Conservation (phyloP, 2,329 filamentous ascomycete species). For the Rhinocladiella mackenziei region DNA sequence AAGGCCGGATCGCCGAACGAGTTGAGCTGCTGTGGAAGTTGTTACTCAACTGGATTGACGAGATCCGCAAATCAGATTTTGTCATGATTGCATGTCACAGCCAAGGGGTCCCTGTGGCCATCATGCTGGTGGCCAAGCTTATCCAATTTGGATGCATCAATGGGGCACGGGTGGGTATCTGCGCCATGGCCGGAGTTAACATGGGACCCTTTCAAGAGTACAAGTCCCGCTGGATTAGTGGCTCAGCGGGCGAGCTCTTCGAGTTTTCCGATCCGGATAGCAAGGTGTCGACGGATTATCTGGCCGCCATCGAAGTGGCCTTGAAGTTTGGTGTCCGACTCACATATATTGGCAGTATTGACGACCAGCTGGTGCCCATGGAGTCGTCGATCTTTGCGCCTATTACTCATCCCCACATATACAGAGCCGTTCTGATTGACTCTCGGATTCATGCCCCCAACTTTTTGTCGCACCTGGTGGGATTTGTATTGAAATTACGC, state of each 20-base stretch:
- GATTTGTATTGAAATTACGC: conserved; percentile 86
- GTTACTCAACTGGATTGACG: conserved; percentile 89
- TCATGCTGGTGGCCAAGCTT: conserved; percentile 89
- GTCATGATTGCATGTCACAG: conserved; percentile 91
- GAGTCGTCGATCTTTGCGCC: conserved; percentile 89
- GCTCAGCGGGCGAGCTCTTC: conserved; percentile 88
- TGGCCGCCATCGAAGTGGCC: conserved; percentile 67
- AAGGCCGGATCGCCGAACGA: conserved; percentile 84
- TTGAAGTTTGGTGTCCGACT: conserved; percentile 76
- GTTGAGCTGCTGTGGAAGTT: conserved; percentile 93
- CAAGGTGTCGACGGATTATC: conserved; percentile 75
- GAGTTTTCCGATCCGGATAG: conserved; percentile 83
- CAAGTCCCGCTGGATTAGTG: conserved; percentile 82
- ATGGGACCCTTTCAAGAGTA: conserved; percentile 90
- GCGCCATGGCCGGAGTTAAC: conserved; percentile 86
- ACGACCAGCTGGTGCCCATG: conserved; percentile 91
- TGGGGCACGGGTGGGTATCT: conserved; percentile 74
- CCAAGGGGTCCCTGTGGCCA: conserved; percentile 87
- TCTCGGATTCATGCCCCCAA: conserved; percentile 86
- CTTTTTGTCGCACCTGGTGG: conserved; percentile 88
- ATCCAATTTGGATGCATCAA: conserved; percentile 79
- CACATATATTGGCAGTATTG: conserved; percentile 88
- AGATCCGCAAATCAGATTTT: conserved; percentile 81
- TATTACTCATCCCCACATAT: conserved; percentile 85
- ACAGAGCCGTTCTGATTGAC: conserved; percentile 93